Conservation (phyloP, 108 stramenopile species). For the Cyclotella kingstonii region DNA sequence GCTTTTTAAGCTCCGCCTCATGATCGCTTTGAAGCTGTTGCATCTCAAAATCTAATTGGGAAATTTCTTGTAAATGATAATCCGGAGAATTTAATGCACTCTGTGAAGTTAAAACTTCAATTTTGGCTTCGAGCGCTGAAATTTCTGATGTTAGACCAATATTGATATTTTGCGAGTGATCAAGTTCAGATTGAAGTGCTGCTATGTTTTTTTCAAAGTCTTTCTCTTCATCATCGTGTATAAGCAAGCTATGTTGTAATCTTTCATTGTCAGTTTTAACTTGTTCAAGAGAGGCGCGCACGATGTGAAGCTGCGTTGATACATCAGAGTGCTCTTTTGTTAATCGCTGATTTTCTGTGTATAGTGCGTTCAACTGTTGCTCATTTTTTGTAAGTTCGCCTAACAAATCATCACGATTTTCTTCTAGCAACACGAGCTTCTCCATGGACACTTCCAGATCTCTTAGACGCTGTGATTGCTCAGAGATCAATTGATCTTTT, state of each 20-base stretch:
- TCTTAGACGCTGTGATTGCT: not conserved
- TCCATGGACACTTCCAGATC: not conserved
- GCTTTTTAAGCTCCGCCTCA: constrained; percentile 2
- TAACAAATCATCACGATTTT: not conserved
- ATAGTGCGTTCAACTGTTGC: not conserved
- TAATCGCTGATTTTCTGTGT: not conserved
- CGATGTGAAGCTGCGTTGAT: no score
- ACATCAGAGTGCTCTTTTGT: no score
- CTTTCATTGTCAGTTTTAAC: not conserved
- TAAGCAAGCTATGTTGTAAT: not conserved
- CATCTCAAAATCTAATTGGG: constrained; percentile 1
- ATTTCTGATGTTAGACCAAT: no score
- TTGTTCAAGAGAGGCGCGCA: constrained; percentile 2
- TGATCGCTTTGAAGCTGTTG: constrained; percentile 12
- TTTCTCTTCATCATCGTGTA: not conserved
- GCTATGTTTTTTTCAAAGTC: constrained; percentile 15
- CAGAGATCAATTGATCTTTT: not conserved
- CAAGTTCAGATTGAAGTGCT: constrained; percentile 14
- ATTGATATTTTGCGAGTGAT: constrained; percentile 1
- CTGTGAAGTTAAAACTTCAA: not conserved
- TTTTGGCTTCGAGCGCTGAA: not conserved
- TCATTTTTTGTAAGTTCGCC: not conserved
- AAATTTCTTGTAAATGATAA: constrained; percentile 6
- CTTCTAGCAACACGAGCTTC: not conserved
- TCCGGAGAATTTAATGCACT: constrained; percentile 1